These are phyloP conservation scores for Daldinia bambusicola DNA, from an alignment of 495 filamentous ascomycete genomes.

Conservation along the genomic window DNA sequence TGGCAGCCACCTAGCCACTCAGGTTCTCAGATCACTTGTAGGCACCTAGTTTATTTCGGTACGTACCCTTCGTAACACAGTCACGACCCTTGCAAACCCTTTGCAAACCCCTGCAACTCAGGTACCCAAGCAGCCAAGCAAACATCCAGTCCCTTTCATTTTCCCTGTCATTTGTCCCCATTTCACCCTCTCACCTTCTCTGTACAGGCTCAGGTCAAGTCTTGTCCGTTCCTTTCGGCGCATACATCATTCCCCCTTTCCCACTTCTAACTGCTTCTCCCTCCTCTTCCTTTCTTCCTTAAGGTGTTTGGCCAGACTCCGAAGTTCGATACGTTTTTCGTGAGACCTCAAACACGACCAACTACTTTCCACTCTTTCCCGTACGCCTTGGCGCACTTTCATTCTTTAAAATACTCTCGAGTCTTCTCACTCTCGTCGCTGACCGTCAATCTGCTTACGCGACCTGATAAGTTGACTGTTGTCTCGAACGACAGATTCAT, in stretches of 20 bases:
- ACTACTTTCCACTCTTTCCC: conserved; percentile 45
- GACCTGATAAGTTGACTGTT: conserved; percentile 27
- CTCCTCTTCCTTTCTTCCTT: conserved; percentile 44
- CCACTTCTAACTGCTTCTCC: conserved; percentile 39
- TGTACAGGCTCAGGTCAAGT: conserved; percentile 19
- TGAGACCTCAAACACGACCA: conserved; percentile 42
- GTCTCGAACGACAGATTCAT: conserved; percentile 30
- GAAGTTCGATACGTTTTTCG: conserved; percentile 43
- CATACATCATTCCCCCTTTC: conserved; percentile 50
- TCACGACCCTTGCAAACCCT: conserved; percentile 10
- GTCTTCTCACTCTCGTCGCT: conserved; percentile 35
- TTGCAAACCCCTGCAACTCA: conserved; percentile 13
- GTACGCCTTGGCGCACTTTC: conserved; percentile 49
- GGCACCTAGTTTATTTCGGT: conserved; percentile 19
- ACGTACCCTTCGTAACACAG: conserved; percentile 29
- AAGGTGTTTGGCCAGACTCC: conserved; percentile 45
- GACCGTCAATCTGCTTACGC: conserved; percentile 23
- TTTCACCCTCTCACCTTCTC: conserved; percentile 8
- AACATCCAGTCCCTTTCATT: conserved; percentile 40
- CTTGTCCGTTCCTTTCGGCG: conserved; percentile 37
- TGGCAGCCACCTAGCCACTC: conserved; percentile 31
- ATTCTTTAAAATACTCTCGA: conserved; percentile 52
- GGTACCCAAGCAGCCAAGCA: conserved; percentile 42
- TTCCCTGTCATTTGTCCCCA: conserved; percentile 18
- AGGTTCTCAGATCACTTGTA: conserved; percentile 29